phyloP scores from a whole-genome alignment of 2,329 filamentous ascomycete genomes.

The Diatrype stigma region DNA sequence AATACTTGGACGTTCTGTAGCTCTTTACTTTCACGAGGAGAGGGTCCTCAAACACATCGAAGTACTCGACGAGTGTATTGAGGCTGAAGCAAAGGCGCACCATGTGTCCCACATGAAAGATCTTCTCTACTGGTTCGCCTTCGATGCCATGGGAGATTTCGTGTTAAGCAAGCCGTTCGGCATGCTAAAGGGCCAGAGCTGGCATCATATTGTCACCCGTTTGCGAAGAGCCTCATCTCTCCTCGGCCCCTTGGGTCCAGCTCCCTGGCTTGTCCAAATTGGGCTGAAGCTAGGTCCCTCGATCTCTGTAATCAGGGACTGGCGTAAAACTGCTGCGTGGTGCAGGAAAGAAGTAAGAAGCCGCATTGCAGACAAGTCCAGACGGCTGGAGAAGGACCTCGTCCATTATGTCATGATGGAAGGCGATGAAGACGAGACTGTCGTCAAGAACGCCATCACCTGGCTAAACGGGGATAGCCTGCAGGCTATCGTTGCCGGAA shows the following conservation, averaged over 20 bases:
- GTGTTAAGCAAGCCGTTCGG: conserved; percentile 23
- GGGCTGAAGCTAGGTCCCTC: conserved; percentile 15
- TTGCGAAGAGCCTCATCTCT: conserved; percentile 23
- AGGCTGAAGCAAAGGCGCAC: not conserved
- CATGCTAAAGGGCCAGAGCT: conserved; percentile 25
- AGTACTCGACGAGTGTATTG: not conserved
- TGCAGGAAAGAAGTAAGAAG: too few relatives aligned
- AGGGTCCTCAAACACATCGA: not conserved
- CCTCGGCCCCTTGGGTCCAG: conserved; percentile 24
- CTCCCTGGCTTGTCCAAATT: conserved; percentile 23
- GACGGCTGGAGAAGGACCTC: conserved; percentile 4
- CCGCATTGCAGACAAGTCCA: conserved; percentile 14
- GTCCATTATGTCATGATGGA: conserved; percentile 1
- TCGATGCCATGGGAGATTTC: not conserved
- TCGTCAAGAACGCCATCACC: conserved; percentile 6
- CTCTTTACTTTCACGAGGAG: conserved; percentile 11
- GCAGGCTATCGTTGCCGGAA: conserved; percentile 18
- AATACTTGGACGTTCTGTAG: too few relatives aligned
- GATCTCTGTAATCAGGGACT: conserved; percentile 15
- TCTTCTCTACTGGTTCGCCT: not conserved
- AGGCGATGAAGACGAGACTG: conserved; percentile 1
- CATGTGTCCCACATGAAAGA: not conserved
- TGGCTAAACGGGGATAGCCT: conserved; percentile 13
- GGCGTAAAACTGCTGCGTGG: conserved; percentile 19
- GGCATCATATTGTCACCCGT: conserved; percentile 23